Conservation (phyloP, 805 yeast species). For the Saturnispora saitoi region DNA sequence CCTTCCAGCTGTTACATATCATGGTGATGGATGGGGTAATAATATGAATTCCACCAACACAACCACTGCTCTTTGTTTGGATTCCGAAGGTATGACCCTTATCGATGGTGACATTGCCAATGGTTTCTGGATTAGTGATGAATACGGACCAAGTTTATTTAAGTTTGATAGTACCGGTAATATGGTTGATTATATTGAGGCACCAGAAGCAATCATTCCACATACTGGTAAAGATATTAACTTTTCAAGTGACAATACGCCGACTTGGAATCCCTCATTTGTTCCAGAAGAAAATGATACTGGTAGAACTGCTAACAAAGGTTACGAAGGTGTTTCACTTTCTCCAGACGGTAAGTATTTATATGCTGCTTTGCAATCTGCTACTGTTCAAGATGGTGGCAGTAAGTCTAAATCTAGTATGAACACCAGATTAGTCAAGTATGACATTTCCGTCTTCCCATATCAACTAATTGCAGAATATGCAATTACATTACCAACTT, state of each 20-base stretch:
- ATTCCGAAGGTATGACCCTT: conserved; percentile 24
- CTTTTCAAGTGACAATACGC: conserved; percentile 24
- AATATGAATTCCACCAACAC: conserved; percentile 14
- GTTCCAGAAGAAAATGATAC: conserved; percentile 19
- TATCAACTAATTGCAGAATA: conserved; percentile 23
- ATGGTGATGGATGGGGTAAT: conserved; percentile 28
- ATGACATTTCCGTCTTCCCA: conserved; percentile 19
- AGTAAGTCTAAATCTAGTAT: conserved; percentile 15
- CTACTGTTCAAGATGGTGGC: conserved; percentile 29
- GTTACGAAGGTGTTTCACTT: conserved; percentile 26
- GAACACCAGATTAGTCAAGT: conserved; percentile 23
- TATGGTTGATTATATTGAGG: conserved; percentile 21
- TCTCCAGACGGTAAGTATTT: conserved; percentile 26
- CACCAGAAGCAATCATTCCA: conserved; percentile 26
- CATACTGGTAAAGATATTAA: conserved; percentile 18
- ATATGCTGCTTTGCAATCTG: conserved; percentile 24
- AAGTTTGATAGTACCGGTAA: conserved; percentile 23
- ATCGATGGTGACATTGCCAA: conserved; percentile 24
- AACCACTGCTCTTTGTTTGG: conserved; percentile 25
- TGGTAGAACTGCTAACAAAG: conserved; percentile 27
- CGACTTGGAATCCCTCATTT: conserved; percentile 20
- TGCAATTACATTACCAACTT: conserved; percentile 25
- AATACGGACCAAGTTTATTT: conserved; percentile 28
- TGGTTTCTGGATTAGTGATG: conserved; percentile 30
- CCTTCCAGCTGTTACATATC: conserved; percentile 23